Evolutionary conservation across 2,329 filamentous ascomycete genomes (phyloP), one percentile per base, ranked within the genome.

Genomic region (Fusarium citri): DNA sequence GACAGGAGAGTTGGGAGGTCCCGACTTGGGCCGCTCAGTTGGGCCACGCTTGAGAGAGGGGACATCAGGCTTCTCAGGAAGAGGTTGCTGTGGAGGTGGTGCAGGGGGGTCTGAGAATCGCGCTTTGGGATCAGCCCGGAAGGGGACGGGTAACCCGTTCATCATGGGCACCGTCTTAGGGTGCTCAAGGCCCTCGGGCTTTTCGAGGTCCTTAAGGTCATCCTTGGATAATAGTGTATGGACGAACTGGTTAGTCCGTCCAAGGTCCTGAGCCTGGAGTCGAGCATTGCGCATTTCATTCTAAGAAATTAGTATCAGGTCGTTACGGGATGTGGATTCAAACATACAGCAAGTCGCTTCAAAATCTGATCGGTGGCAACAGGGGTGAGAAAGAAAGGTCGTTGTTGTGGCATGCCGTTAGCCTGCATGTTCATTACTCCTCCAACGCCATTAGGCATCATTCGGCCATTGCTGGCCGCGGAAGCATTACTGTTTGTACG

Each of bases 361-460:
- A 98, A 91, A 59, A 99, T 94, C 74, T 97, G 93, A 78, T 99
- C 96, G 45, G 97, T 96, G 9, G 94, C 97, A 69, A 98, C 90
- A 0, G 94, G 94, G 9, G 93, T 93, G 59, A 97, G 84, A 89
- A 94, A 97, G 74, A 94, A 94, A 40, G 94, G 93, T 55, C 94
- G 87, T 72, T 93, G 92, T 71, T 94, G 92, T 58, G 88, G 86
- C 76, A 94, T 84, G 16, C 81, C 85, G 71, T 88, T 92, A 12
- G 81, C 72, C 62, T 87, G 85, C 31, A 82, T 82, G 73, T 85
- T 82, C 77, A 86, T 82, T 14, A 59, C 68, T 34, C 62, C 61
- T 45, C 62, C 61, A 23, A 70, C 73, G 31, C 78, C 84, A 75
- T 80, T 85, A 64, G 82, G 85, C 68, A 86, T 84, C 83, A 89